These are phyloP conservation scores for Ophiognomonia clavigignenti-juglandacearum DNA, from an alignment of 2,329 filamentous ascomycete species.

Conservation along the genomic window DNA sequence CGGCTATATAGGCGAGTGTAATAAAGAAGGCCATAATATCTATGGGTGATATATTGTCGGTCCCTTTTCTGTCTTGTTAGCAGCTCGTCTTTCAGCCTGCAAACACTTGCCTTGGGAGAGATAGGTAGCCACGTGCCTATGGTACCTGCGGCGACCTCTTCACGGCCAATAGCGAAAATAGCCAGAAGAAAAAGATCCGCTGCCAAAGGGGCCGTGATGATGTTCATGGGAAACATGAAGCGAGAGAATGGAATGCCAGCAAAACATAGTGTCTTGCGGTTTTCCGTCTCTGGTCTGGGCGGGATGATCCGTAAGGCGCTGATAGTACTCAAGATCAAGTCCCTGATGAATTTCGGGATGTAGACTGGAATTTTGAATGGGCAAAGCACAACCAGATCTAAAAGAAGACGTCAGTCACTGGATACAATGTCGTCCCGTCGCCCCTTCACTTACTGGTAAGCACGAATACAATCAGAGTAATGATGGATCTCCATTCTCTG, in stretches of 20 bases:
- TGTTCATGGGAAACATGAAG: constrained; percentile 60
- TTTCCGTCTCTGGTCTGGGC: constrained; percentile 26
- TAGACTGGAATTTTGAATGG: constrained; percentile 62
- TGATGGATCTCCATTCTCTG: constrained; percentile 61
- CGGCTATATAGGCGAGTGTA: constrained; percentile 69
- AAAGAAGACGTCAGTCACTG: not conserved
- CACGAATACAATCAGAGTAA: constrained; percentile 65
- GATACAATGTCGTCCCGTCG: not conserved
- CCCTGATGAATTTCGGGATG: constrained; percentile 46
- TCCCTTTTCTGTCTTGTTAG: no score
- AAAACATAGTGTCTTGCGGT: constrained; percentile 15
- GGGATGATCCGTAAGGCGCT: constrained; percentile 46
- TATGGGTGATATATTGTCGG: constrained; percentile 60
- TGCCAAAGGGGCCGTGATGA: constrained; percentile 65
- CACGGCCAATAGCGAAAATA: constrained; percentile 60
- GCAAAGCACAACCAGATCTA: constrained; percentile 67
- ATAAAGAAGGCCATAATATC: constrained; percentile 77
- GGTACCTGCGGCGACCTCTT: constrained; percentile 66
- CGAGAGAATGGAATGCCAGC: constrained; percentile 30
- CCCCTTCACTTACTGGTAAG: constrained; percentile 62
- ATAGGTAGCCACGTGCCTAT: no score
- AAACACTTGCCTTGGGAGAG: no score
- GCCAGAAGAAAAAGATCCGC: constrained; percentile 68
- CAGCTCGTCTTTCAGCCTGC: no score
- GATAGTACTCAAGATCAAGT: constrained; percentile 39